Conservation (phyloP, 106 monocot genomes). For the Dioscorea dumetorum region DNA sequence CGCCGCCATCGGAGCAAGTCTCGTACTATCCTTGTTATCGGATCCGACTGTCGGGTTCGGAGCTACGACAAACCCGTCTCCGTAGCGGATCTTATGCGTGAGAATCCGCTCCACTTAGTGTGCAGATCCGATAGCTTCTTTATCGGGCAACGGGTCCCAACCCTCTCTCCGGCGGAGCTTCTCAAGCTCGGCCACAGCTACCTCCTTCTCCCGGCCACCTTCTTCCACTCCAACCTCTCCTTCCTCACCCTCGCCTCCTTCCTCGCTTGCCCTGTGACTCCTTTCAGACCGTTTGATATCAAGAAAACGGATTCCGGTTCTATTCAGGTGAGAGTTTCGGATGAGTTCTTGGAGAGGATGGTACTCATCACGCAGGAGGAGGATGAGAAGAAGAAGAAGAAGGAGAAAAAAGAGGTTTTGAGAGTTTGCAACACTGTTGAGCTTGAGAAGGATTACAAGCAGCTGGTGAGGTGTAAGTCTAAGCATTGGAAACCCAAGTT, state of each 20-base stretch:
- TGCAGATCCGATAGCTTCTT: conserved; percentile 73
- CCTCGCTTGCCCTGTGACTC: conserved; percentile 4
- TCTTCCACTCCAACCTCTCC: conserved; percentile 84
- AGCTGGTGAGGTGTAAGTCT: conserved; percentile 32
- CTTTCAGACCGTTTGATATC: conserved; percentile 42
- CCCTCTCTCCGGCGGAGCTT: conserved; percentile 34
- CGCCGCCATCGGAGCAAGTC: neutral
- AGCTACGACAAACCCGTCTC: conserved; percentile 37
- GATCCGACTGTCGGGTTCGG: conserved; percentile 48
- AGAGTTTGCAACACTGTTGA: conserved; percentile 37
- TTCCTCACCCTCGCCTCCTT: conserved; percentile 53
- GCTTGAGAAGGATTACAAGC: conserved; percentile 75
- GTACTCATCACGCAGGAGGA: neutral
- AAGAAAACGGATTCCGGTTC: conserved; percentile 40
- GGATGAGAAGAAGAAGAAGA: neutral
- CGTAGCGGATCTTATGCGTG: conserved; percentile 44
- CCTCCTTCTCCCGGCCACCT: conserved; percentile 67
- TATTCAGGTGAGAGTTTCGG: conserved; percentile 53
- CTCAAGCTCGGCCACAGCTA: conserved; percentile 65
- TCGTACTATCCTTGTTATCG: conserved; percentile 20
- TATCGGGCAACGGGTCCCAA: conserved; percentile 62
- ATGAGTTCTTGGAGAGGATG: conserved; percentile 27
- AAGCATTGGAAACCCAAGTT: conserved; percentile 82
- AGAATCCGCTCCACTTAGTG: conserved; percentile 49
- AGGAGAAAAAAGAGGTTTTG: neutral